Evolutionary conservation across 2,329 filamentous ascomycete species (phyloP), one percentile per base, ranked within the genome.

Genomic region (Dactylellina parvicollis): DNA sequence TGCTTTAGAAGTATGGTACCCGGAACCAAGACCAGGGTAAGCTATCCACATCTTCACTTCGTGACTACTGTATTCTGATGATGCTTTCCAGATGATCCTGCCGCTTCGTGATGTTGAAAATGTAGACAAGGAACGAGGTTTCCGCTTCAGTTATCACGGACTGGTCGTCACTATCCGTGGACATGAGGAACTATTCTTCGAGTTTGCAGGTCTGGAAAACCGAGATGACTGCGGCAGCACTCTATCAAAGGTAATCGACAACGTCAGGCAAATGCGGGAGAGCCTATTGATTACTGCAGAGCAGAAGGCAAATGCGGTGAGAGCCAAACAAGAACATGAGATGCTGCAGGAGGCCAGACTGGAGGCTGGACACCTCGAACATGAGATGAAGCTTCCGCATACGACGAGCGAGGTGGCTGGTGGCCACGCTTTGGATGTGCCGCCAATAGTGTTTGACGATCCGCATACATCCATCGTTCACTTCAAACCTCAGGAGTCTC

Each of bases 181-280:
- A 0, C 92, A 97, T 74, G 95, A 98, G 80, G 95, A 98, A 80
- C 83, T 99, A 0, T 98, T 98, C 80, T 98, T 99, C 78, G 94
- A 99, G 80, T 98, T 98, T 79, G 86, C 87, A 57, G 86, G 89
- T 50, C 83, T 86, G 0, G 92, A 92, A 32, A 85, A 89, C 66
- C 88, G 95, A 61, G 94, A 99, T 78, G 94, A 98, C 80, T 97
- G 93, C 79, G 88, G 90, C 1, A 87, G 96, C 28, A 96, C 90
- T 3, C 81, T 97, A 16, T 84, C 96, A 38, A 89, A 90, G 67
- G 88, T 87, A 59, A 83, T 98, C 0, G 92, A 96, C 76, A 87
- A 87, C 3, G 85, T 87, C 3, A 87, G 88, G 36, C 90, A 88
- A 65, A 83, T 95, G 44, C 84, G 88, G 67, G 90, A 92, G 75